Evolutionary conservation across 148 eudicot species (phyloP).

Genomic region (Bassia scoparia): DNA sequence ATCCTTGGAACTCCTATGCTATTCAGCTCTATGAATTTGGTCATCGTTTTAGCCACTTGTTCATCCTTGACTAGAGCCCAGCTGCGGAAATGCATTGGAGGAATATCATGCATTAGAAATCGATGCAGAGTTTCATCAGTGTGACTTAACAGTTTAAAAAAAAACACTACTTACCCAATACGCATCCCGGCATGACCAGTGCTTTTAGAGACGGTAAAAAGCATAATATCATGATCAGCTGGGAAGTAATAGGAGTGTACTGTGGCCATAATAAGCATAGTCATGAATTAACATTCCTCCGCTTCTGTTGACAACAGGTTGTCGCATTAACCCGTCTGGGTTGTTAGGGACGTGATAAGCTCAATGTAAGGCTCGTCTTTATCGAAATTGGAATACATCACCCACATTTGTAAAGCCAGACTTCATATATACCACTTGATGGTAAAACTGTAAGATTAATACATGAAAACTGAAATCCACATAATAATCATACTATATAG

Average conservation of each 20-base stretch:
- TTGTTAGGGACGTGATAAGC: slow-evolving; percentile 97
- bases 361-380: slow-evolving; percentile 76
- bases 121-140: too few species aligned
- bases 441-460: slow-evolving; percentile 72
- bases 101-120: not conserved
- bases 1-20: slow-evolving; percentile 93
- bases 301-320: slow-evolving; percentile 53
- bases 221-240: slow-evolving; percentile 84
- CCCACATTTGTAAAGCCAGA: slow-evolving; percentile 90
- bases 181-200: slow-evolving; percentile 96
- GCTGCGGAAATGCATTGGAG: slow-evolving; percentile 33
- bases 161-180: slow-evolving; percentile 55
- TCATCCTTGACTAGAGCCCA: slow-evolving; percentile 91
- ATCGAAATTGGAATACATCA: slow-evolving; percentile 52
- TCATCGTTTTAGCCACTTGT: slow-evolving; percentile 80
- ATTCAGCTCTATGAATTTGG: slow-evolving; percentile 72
- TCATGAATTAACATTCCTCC: slow-evolving; percentile 74
- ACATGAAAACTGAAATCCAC: not conserved
- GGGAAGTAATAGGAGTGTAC: slow-evolving; percentile 70
- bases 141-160: too few species aligned
- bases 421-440: slow-evolving; percentile 63
- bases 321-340: slow-evolving; percentile 81
- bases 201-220: slow-evolving; percentile 91
- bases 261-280: slow-evolving; percentile 99
- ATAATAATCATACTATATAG: not conserved